Evolutionary conservation across 2,329 filamentous ascomycete species (phyloP), one percentile per base, ranked within the genome.

Genomic region (Penicillium vulpinum): DNA sequence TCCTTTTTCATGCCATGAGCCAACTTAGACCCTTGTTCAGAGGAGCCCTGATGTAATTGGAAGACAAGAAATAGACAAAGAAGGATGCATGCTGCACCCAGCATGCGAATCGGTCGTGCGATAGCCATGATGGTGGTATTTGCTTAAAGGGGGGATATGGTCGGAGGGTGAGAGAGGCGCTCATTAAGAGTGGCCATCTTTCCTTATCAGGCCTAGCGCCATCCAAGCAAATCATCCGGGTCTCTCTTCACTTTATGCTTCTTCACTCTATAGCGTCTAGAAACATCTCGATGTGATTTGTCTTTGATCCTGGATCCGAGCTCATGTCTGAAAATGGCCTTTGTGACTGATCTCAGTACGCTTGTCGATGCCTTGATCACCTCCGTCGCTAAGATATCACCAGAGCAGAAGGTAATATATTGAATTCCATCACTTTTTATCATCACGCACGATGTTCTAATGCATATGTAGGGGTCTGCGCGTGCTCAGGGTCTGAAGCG

Each of bases 1-100:
- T 97, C 93, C 58, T 85, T 84, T 65, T 88, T 85, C 77, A 88
- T 86, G 70, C 88, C 84, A 64, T 81, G 78, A 63, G 80, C 70
- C 48, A 70, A 77, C 73, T 78, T 76, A 62, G 77, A 75, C 62
- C 76, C 74, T 39, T 66, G 59, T 47, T 60, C 57, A 57, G 67
- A 62, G 22, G 83, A 80, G 9, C 84, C 81, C 60, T 83, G 84
- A 73, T 89, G 86, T 67, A 94, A 80, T 70, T 90, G 88, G 65
- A 90, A 88, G 63, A 95, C 76, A 68, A 96, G 85, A 75, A 92
- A 92, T 60, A 90, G 81, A 80, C 91, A 89, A 63, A 95, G 78
- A 59, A 89, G 75, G 67, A 90, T 78, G 62, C 88, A 90, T 60
- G 85, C 80, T 63, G 89, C 82, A 65, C 85, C 88, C 71, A 96